Evolutionary conservation across 2,329 filamentous ascomycete genomes (phyloP), one percentile per base, ranked within the genome.

Genomic region (Fusarium albidum): DNA sequence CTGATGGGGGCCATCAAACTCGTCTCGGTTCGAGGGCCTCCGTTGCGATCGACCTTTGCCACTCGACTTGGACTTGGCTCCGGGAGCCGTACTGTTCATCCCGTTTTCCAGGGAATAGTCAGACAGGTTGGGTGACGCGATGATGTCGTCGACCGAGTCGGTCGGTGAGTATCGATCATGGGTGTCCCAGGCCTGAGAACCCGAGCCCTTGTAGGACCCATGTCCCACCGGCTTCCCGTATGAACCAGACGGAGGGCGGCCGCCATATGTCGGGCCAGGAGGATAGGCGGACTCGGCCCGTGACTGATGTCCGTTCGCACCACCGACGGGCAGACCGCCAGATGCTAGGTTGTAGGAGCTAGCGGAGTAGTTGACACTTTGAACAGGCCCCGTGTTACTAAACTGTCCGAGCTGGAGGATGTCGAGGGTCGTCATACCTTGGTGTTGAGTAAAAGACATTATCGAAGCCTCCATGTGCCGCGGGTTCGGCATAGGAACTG

Each of bases 1-100:
- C 71, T 96, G 91, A 65, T 92, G 89, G 9, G 91, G 91, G 3
- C 91, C 91, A 74, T 95, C 91, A 74, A 96, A 96, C 74, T 95
- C 91, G 78, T 96, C 91, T 55, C 91, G 83, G 76, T 93, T 93
- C 34, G 89, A 91, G 21, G 90, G 86, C 26, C 89, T 83, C 64
- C 89, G 82, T 69, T 90, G 87, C 13, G 82, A 76, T 33, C 80
- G 77, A 44, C 75, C 72, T 66, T 83, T 83, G 43, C 76, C 75
- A 41, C 72, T 73, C 34, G 71, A 69, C 65, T 81, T 83, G 52
- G 73, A 71, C 63, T 79, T 81, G 32, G 57, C 63, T 57, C 73
- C 74, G 4, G 75, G 70, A 28, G 75, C 71, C 29, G 73, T 67
- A 49, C 73, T 64, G 35, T 73, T 72, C 38, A 76, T 74, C 43